Conservation (phyloP, 768 basidiomycete genomes). For the Vishniacozyma victoriae region DNA sequence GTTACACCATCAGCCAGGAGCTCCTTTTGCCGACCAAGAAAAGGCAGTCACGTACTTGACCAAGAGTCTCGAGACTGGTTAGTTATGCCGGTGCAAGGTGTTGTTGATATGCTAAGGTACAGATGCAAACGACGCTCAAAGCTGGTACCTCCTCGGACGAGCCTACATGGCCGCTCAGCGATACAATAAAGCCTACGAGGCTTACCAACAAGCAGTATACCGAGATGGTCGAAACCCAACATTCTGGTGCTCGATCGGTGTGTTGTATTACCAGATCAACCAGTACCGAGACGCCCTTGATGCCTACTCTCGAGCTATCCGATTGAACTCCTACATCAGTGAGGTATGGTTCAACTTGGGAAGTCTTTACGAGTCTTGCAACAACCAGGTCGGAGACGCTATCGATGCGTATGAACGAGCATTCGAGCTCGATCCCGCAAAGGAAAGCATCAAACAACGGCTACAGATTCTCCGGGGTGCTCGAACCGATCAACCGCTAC, state of each 20-base stretch:
- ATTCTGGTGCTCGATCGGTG: slow-evolving; percentile 99
- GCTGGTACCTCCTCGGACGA: slow-evolving; percentile 96
- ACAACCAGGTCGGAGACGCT: slow-evolving; percentile 97
- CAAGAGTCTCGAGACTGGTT: slow-evolving; percentile 89
- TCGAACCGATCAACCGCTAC: slow-evolving; percentile 65
- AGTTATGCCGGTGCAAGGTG: slow-evolving; percentile 47
- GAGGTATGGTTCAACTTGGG: slow-evolving; percentile 97
- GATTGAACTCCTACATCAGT: slow-evolving; percentile 95
- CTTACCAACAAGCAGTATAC: slow-evolving; percentile 98
- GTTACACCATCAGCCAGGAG: slow-evolving; percentile 93
- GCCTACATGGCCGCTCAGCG: slow-evolving; percentile 98
- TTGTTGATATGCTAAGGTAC: slow-evolving; percentile 5
- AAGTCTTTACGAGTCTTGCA: slow-evolving; percentile 93
- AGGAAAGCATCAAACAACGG: slow-evolving; percentile 73
- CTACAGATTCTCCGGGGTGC: slow-evolving; percentile 72
- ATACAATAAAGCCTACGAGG: slow-evolving; percentile 99
- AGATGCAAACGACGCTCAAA: slow-evolving; percentile 95
- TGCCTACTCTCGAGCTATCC: slow-evolving; percentile 96
- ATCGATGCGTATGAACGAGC: slow-evolving; percentile 97
- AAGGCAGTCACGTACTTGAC: slow-evolving; percentile 88
- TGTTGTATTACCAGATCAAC: slow-evolving; percentile 98
- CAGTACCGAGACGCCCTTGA: slow-evolving; percentile 98
- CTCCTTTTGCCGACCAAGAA: slow-evolving; percentile 92
- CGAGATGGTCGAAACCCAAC: slow-evolving; percentile 98
- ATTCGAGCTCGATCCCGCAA: slow-evolving; percentile 83